Evolutionary conservation across 306 rosid species (phyloP).

Genomic region (Quercus engelmannii): DNA sequence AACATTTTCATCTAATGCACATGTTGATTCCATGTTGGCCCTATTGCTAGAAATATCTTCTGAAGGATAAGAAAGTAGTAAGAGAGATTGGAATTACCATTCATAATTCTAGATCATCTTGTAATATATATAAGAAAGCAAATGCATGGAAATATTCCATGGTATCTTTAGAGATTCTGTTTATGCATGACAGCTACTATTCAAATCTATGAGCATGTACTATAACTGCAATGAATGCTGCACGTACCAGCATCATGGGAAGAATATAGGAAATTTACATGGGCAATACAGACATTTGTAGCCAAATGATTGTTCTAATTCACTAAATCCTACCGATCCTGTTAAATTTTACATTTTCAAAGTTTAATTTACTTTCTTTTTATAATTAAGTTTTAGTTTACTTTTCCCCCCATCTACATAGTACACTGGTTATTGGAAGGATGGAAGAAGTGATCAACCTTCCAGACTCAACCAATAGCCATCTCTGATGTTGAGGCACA

Average conservation of each 20-base stretch:
- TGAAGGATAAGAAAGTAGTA: background rate
- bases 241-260: background rate
- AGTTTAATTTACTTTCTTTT: background rate
- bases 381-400: background rate
- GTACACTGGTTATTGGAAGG: background rate
- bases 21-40: no score
- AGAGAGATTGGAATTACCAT: background rate
- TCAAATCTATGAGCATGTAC: background rate
- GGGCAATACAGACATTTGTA: background rate
- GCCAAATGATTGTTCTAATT: background rate
- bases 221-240: background rate
- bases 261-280: background rate
- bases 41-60: background rate
- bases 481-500: background rate
- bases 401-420: background rate
- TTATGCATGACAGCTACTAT: background rate
- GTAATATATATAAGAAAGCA: background rate
- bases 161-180: background rate
- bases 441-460: background rate
- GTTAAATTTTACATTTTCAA: background rate
- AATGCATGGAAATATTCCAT: background rate
- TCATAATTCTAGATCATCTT: background rate
- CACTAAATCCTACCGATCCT: background rate
- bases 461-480: background rate
- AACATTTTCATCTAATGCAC: background rate